Percentiles rank a stretch among this genome's conserved stretches.
These are phyloP conservation scores for Chrysoporthe austroafricana DNA, from an alignment of 2,329 filamentous ascomycete species.

Conservation along the genomic window DNA sequence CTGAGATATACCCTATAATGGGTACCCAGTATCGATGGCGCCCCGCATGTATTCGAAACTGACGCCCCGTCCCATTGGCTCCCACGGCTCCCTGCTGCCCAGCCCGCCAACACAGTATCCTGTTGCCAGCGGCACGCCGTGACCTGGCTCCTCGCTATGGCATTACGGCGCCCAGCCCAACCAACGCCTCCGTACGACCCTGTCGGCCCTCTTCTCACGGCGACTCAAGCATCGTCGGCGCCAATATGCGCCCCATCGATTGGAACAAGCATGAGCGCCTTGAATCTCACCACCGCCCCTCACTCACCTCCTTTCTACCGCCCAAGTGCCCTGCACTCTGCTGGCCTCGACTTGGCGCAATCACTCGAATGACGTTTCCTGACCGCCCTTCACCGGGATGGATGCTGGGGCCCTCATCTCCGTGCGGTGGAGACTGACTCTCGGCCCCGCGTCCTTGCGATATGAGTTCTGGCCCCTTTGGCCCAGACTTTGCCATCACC, in stretches of 20 bases:
- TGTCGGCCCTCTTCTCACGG: neutral
- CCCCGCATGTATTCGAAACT: neutral
- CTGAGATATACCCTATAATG: neutral
- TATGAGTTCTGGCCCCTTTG: conserved; percentile 12
- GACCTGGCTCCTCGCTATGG: neutral
- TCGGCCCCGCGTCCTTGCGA: conserved; percentile 6
- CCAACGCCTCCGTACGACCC: neutral
- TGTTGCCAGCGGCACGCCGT: neutral
- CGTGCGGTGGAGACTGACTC: conserved; percentile 23
- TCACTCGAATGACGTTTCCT: conserved; percentile 8
- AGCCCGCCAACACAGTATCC: neutral
- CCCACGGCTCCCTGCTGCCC: neutral
- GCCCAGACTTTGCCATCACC: conserved; percentile 2
- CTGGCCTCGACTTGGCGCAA: neutral
- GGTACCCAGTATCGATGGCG: neutral
- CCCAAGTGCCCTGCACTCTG: neutral
- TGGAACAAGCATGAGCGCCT: neutral
- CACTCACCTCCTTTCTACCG: neutral
- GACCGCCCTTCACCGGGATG: conserved; percentile 22
- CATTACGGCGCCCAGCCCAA: neutral
- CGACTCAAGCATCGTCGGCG: neutral
- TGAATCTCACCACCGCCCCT: neutral
- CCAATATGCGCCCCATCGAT: neutral
- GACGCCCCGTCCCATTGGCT: neutral
- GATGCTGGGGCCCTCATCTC: conserved; percentile 26